Evolutionary conservation across 352 stramenopile genomes (phyloP).

Genomic region (Globisporangium splendens): DNA sequence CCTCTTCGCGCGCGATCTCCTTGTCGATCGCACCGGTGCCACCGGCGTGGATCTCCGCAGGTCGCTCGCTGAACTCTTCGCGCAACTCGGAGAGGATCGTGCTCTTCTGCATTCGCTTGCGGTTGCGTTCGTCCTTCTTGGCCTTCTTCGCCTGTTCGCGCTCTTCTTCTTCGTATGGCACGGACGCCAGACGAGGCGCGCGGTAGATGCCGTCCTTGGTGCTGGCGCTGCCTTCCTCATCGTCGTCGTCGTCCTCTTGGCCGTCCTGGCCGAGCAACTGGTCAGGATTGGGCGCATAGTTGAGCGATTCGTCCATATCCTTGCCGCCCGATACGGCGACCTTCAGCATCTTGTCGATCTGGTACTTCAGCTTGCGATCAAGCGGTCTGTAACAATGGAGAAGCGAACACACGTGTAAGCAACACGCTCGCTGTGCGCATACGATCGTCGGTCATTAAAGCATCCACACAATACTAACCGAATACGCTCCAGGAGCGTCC

Average conservation of each 20-base stretch:
- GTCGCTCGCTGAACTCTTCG: slow-evolving; percentile 83
- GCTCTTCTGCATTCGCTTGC: slow-evolving; percentile 81
- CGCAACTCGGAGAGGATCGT: slow-evolving; percentile 80
- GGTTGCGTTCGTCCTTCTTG: slow-evolving; percentile 76
- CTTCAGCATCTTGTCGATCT: slow-evolving; percentile 90
- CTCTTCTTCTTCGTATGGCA: slow-evolving; percentile 86
- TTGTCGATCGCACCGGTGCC: slow-evolving; percentile 72
- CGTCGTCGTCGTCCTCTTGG: slow-evolving; percentile 42
- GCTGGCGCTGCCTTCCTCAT: slow-evolving; percentile 17
- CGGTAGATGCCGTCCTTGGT: slow-evolving; percentile 73
- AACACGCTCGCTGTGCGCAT: background rate
- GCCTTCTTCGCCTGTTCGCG: slow-evolving; percentile 72
- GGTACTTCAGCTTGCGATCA: slow-evolving; percentile 87
- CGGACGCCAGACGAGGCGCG: slow-evolving; percentile 66
- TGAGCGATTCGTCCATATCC: slow-evolving; percentile 72
- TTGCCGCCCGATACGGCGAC: slow-evolving; percentile 73
- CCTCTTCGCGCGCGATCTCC: slow-evolving; percentile 74
- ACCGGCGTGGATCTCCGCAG: slow-evolving; percentile 61
- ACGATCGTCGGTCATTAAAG: too few species aligned
- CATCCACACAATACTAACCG: slow-evolving; percentile 25
- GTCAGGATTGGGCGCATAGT: slow-evolving; percentile 78
- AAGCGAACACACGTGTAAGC: background rate
- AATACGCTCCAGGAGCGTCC: slow-evolving; percentile 81
- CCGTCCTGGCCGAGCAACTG: slow-evolving; percentile 58
- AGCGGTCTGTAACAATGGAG: slow-evolving; percentile 34